Conservation (phyloP, 345 rosid species). For the Aquilaria malaccensis region DNA sequence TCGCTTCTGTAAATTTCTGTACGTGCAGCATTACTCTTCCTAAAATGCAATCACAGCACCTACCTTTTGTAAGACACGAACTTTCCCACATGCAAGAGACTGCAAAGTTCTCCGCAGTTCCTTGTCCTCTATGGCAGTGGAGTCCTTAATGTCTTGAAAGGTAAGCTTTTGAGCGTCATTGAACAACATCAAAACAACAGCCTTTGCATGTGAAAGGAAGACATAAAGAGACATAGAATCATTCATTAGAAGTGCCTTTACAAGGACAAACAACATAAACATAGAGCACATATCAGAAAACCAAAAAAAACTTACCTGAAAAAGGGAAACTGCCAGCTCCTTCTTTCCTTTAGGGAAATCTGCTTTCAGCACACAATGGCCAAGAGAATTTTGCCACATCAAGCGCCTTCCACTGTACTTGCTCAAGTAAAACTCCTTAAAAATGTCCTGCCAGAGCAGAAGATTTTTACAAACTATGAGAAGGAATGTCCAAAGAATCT, state of each 20-base stretch:
- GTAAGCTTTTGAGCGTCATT: conserved; percentile 88
- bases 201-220: conserved; percentile 32
- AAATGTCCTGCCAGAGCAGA: conserved; percentile 64
- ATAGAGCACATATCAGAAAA: not conserved
- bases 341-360: conserved; percentile 86
- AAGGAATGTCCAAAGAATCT: not conserved
- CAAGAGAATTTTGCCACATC: conserved; percentile 98
- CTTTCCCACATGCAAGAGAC: conserved; percentile 98
- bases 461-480: conserved; percentile 1
- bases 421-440: conserved; percentile 95
- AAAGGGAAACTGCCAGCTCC: conserved; percentile 95
- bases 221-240: no score
- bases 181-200: conserved; percentile 93
- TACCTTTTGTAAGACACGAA: conserved; percentile 90
- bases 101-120: conserved; percentile 91
- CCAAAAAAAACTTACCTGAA: conserved; percentile 59
- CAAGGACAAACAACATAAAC: not conserved
- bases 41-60: not conserved
- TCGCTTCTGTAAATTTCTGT: not conserved
- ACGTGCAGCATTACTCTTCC: not conserved
- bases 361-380: conserved; percentile 92
- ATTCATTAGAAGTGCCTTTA: no score
- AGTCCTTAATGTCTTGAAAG: conserved; percentile 86
- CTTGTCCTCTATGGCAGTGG: conserved; percentile 92
- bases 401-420: conserved; percentile 95